Evolutionary conservation across 164 flowering plant species (phyloP), one percentile per base, ranked within the genome.

Genomic region (Akebia trifoliata): DNA sequence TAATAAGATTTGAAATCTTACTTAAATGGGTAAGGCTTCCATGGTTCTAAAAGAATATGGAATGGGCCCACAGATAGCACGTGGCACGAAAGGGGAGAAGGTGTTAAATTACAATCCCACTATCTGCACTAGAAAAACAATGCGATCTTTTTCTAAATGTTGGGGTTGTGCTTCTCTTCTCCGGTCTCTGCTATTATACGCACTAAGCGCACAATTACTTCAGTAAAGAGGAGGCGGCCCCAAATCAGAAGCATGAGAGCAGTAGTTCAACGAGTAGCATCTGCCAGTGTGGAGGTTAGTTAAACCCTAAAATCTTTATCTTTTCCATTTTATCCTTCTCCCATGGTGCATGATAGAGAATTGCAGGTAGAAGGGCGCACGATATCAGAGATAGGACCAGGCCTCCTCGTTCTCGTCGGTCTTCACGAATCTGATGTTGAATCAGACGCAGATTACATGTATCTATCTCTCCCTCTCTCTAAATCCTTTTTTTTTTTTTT

Each of bases 361-460:
- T 67, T 65, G 69, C 84, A 91, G 97, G 95, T 88, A 9, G 96
- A 88, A 18, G 98, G 95, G 24, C 74, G 77, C 46, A 66, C 57
- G 3, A 81, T 92, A 3, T 92, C 98, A 39, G 82, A 86, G 64
- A 92, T 92, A 9, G 96, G 96, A 3, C 90, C 98, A 6, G 96
- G 98, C 26, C 78, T 92, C 11, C 72, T 92, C 38, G 96, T 92
- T 37, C 90, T 89, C 52, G 78, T 89, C 20, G 98, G 96, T 17
- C 42, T 89, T 67, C 96, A 83, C 60, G 98, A 83, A 4, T 76
- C 87, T 24, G 96, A 92, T 45, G 66, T 73, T 46, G 89, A 85
- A 8, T 58, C 87, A 32, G 98, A 92, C 45, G 86, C 91, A 37
- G 93, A 89, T 5, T 89, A 78, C 83, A 85, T 86, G 96, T 87